Conservation (phyloP, 495 filamentous ascomycete species). For the Penicillium diatomitis region DNA sequence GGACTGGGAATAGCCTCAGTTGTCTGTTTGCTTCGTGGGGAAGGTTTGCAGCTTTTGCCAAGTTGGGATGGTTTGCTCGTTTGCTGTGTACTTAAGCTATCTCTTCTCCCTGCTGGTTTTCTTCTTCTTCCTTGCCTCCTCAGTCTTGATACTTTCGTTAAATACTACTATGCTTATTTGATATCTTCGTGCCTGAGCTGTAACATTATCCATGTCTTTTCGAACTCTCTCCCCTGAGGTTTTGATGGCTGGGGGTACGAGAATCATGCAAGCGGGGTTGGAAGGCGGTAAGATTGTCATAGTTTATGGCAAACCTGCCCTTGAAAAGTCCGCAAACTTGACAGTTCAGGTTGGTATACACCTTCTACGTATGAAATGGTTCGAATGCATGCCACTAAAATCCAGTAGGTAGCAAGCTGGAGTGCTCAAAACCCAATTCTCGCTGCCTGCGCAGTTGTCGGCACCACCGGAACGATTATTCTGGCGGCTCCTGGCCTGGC, state of each 20-base stretch:
- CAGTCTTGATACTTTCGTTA: background rate
- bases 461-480: slow-evolving; percentile 2
- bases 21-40: background rate
- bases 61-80: background rate
- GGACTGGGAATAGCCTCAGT: background rate
- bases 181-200: too few relatives aligned
- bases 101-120: background rate
- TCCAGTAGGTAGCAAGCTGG: slow-evolving; percentile 1
- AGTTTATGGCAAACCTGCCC: slow-evolving; percentile 5
- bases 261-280: slow-evolving; percentile 3
- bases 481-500: slow-evolving; percentile 8
- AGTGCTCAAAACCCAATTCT: slow-evolving; percentile 6
- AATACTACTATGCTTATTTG: too few relatives aligned
- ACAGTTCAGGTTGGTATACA: background rate
- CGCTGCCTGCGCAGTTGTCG: slow-evolving; percentile 6
- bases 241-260: background rate
- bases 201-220: background rate
- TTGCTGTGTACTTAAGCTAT: background rate
- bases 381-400: background rate
- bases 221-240: background rate
- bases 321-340: slow-evolving; percentile 6
- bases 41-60: background rate
- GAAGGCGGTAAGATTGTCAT: background rate
- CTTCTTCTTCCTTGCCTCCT: background rate
- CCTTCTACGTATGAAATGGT: background rate